A percentile compares a stretch with the other conserved stretches of the same genome.
Conservation (phyloP, 306 rosid genomes). For the Vigna unguiculata region DNA sequence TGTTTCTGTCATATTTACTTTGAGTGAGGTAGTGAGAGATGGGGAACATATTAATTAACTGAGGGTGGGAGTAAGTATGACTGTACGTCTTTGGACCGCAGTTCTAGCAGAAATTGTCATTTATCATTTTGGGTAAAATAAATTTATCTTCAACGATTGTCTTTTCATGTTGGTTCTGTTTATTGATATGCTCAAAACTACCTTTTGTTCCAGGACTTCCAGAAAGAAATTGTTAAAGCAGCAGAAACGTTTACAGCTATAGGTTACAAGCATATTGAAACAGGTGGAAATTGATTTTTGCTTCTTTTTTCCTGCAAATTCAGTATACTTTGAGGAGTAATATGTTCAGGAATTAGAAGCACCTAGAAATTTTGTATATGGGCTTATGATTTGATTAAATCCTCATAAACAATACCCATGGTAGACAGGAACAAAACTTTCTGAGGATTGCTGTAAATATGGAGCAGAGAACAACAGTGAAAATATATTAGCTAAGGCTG, state of each 20-base stretch:
- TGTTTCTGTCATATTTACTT: constrained; percentile 17
- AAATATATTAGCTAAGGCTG: constrained; percentile 86
- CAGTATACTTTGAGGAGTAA: constrained; percentile 25
- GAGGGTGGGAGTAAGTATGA: neutral
- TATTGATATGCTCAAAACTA: constrained; percentile 13
- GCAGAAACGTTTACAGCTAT: constrained; percentile 85
- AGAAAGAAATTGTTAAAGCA: constrained; percentile 87
- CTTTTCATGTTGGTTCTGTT: constrained; percentile 32
- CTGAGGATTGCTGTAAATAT: constrained; percentile 96
- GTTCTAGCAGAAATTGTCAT: neutral
- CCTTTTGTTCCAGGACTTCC: constrained; percentile 82
- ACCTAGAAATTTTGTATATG: constrained; percentile 24
- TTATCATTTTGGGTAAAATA: neutral
- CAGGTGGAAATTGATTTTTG: constrained; percentile 64
- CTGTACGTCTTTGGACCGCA: constrained; percentile 27
- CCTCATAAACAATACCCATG: constrained; percentile 51
- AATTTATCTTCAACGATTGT: constrained; percentile 12
- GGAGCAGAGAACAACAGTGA: constrained; percentile 88
- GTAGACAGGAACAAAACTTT: constrained; percentile 93
- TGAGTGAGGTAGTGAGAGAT: constrained; percentile 22
- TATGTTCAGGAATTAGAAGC: constrained; percentile 24
- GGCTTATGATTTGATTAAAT: constrained; percentile 18
- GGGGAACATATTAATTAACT: neutral
- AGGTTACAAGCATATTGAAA: constrained; percentile 88
- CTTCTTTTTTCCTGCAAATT: constrained; percentile 33